Evolutionary conservation across 352 stramenopile genomes (phyloP), one percentile per base, ranked within the genome.

Genomic region (Globisporangium sylvaticum): DNA sequence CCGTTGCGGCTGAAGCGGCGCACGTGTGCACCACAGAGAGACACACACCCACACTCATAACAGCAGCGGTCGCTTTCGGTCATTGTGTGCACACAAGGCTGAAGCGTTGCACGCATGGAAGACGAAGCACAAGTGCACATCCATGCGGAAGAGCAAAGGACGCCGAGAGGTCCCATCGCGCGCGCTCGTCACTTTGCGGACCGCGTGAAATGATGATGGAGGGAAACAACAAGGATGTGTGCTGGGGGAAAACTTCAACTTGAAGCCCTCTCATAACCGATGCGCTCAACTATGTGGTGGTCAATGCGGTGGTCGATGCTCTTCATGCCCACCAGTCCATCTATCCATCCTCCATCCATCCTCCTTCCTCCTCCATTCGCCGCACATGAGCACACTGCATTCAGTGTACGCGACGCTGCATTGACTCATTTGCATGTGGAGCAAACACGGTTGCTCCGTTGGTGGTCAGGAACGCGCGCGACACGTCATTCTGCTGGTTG

Each of bases 1-100:
- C 53, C 25, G 53, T 58, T 37, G 53, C 3, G 6, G 53, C 15
- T 42, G 54, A 59, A 59, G 54, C 27, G 54, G 54, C 54, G 27
- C 9, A 15, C 14, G n/a, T n/a, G n/a, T n/a, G n/a, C 31, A 25
- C 31, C 15, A 6, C 25, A 22, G 52, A 58, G 27, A 27, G 20
- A 27, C 48, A 31, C 8, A 34, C 52, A 34, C 22, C 22, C 22
- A 9, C n/a, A 14, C 46, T 54, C 46, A 54, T 24, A 27, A 14
- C 8, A 27, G 22, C 46, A 24, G 9, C 29, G 46, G 15, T n/a
- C 15, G 39, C 14, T 48, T 48, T 48, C 6, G 39, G 39, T 2
- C 34, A 42, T 15, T 15, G 10, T 10, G 10, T 5, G 34, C 4
- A 37, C 31, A 32, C 4, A 42, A 42, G 34, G 34, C 34, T 15